These are phyloP conservation scores for Bryoglossum gracile DNA, from an alignment of 495 filamentous ascomycete genomes.

Conservation along the genomic window DNA sequence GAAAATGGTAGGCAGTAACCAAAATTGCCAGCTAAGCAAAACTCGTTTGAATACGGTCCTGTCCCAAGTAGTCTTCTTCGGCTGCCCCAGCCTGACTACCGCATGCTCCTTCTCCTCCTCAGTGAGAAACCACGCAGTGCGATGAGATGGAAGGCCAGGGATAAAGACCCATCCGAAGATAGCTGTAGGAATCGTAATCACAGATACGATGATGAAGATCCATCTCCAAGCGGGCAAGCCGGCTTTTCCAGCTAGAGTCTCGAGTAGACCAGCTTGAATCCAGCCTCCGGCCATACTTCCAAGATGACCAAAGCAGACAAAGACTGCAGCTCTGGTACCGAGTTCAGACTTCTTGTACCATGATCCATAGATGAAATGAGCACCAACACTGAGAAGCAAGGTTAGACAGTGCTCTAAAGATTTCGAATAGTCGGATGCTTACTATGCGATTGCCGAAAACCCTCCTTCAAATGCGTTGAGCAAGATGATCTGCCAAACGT, in stretches of 20 bases:
- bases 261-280: neutral
- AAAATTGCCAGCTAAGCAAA: slow-evolving; percentile 40
- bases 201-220: slow-evolving; percentile 33
- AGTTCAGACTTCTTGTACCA: slow-evolving; percentile 43
- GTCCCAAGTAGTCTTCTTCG: neutral
- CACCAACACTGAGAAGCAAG: slow-evolving; percentile 3
- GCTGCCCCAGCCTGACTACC: neutral
- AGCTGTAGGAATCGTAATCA: slow-evolving; percentile 42
- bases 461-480: slow-evolving; percentile 1
- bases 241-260: slow-evolving; percentile 31
- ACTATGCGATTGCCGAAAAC: slow-evolving; percentile 5
- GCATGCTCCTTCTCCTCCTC: neutral
- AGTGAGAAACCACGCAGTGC: slow-evolving; percentile 32
- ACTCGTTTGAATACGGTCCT: slow-evolving; percentile 38
- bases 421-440: neutral
- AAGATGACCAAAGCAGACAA: slow-evolving; percentile 48
- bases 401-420: neutral
- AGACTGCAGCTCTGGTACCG: slow-evolving; percentile 57
- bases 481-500: slow-evolving; percentile 2
- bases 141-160: slow-evolving; percentile 39
- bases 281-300: slow-evolving; percentile 19
- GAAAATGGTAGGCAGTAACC: slow-evolving; percentile 29
- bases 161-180: slow-evolving; percentile 36
- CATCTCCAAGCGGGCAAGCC: slow-evolving; percentile 44
- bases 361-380: slow-evolving; percentile 10